Evolutionary conservation across 352 stramenopile species (phyloP).

Genomic region (Globisporangium nunn): DNA sequence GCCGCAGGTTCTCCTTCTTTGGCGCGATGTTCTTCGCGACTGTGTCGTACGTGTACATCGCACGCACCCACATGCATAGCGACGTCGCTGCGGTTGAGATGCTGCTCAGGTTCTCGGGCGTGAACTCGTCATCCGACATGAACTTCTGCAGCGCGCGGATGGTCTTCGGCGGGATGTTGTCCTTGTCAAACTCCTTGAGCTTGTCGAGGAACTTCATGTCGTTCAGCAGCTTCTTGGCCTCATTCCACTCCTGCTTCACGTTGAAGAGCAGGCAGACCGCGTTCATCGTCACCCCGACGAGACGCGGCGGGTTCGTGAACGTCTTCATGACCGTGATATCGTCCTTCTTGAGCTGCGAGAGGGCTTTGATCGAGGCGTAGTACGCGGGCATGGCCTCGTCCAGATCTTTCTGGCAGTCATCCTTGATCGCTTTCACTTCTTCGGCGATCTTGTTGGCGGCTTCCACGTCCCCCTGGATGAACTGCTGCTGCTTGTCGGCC

Average conservation of each 20-base stretch:
- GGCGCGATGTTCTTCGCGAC: conserved; percentile 92
- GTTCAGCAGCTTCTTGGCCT: conserved; percentile 88
- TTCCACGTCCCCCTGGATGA: conserved; percentile 89
- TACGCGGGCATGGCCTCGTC: conserved; percentile 92
- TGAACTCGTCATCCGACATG: conserved; percentile 88
- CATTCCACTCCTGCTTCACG: conserved; percentile 87
- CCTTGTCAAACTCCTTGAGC: conserved; percentile 84
- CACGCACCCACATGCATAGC: conserved; percentile 92
- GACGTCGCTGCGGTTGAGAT: conserved; percentile 88
- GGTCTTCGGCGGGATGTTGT: conserved; percentile 83
- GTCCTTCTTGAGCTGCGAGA: conserved; percentile 90
- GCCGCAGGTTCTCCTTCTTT: conserved; percentile 88
- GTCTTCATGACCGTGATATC: conserved; percentile 90
- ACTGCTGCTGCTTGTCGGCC: conserved; percentile 86
- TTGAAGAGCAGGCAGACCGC: conserved; percentile 88
- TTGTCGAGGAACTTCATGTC: conserved; percentile 91
- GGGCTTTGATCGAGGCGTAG: conserved; percentile 85
- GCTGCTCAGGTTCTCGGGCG: conserved; percentile 84
- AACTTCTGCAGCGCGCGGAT: conserved; percentile 89
- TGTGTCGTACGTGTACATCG: conserved; percentile 92
- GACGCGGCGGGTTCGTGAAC: conserved; percentile 85
- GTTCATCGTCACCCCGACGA: conserved; percentile 90
- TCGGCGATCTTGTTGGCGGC: conserved; percentile 88
- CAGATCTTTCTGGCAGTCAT: conserved; percentile 91
- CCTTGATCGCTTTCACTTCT: conserved; percentile 91